Percentiles rank a stretch among this genome's conserved stretches.
These are phyloP conservation scores for Austroboletus novae-zelandiae DNA, from an alignment of 1,284 basidiomycete species.

Conservation along the genomic window DNA sequence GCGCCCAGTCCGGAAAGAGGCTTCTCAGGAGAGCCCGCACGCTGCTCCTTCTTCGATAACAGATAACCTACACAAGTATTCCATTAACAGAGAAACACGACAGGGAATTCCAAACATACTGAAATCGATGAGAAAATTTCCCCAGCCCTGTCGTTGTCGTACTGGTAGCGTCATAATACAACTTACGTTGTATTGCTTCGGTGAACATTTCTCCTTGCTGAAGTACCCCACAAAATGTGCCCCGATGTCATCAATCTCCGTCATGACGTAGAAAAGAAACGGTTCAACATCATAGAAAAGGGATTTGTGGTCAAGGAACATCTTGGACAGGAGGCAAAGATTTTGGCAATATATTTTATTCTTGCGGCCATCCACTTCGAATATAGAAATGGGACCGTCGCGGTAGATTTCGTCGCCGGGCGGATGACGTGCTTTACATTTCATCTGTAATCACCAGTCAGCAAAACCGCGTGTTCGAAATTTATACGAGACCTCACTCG, in stretches of 20 bases:
- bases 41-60: slow-evolving; percentile 90
- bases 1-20: slow-evolving; percentile 89
- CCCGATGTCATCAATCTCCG: slow-evolving; percentile 86
- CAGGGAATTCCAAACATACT: slow-evolving; percentile 61
- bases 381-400: slow-evolving; percentile 86
- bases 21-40: slow-evolving; percentile 88
- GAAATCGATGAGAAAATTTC: slow-evolving; percentile 93
- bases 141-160: slow-evolving; percentile 92
- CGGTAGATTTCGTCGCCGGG: slow-evolving; percentile 99
- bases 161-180: slow-evolving; percentile 99
- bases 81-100: slow-evolving; percentile 4
- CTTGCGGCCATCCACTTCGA: slow-evolving; percentile 97
- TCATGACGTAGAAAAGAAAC: slow-evolving; percentile 98
- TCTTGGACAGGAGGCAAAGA: slow-evolving; percentile 97
- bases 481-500: slow-evolving; percentile 50
- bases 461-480: slow-evolving; percentile 12
- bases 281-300: slow-evolving; percentile 99
- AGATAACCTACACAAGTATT: slow-evolving; percentile 72
- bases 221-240: slow-evolving; percentile 98
- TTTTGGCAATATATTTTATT: slow-evolving; percentile 99
- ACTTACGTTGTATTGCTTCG: slow-evolving; percentile 95
- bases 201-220: slow-evolving; percentile 97
- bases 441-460: slow-evolving; percentile 55
- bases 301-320: slow-evolving; percentile 99
- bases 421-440: slow-evolving; percentile 93